A percentile compares a stretch with the other conserved stretches of the same genome.
phyloP scores from a whole-genome alignment of 2,329 filamentous ascomycete genomes.

The Diaporthe vexans region DNA sequence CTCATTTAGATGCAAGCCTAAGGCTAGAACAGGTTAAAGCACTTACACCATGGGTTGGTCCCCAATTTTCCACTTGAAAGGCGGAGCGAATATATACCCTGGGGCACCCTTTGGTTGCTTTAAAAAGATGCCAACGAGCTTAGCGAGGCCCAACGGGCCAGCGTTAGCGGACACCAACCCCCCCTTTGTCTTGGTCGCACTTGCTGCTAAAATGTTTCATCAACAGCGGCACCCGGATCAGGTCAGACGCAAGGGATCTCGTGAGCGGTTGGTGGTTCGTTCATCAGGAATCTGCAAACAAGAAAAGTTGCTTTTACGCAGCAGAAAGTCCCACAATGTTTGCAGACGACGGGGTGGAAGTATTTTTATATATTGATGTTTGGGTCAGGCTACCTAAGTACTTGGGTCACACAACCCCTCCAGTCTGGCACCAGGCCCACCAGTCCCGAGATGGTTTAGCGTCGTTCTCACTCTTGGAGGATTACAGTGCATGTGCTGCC shows the following conservation, averaged over 20 bases:
- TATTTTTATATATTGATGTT: constrained; percentile 15
- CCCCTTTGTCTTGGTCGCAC: background rate
- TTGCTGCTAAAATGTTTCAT: background rate
- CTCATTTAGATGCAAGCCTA: background rate
- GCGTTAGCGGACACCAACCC: background rate
- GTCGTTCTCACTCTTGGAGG: background rate
- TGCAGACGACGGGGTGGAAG: background rate
- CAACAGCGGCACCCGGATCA: too few species aligned
- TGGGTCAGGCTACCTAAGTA: background rate
- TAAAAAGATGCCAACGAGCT: background rate
- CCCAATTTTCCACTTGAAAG: too few species aligned
- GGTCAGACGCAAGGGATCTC: too few species aligned
- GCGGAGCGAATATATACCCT: background rate
- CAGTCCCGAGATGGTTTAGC: background rate
- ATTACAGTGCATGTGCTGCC: too few species aligned
- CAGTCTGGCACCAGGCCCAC: too few species aligned
- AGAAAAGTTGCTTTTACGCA: background rate
- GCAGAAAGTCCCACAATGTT: background rate
- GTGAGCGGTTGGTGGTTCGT: background rate
- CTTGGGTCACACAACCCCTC: background rate
- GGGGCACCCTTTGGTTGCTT: background rate
- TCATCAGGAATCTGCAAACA: background rate
- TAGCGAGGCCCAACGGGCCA: background rate
- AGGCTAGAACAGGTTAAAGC: background rate
- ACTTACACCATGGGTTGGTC: background rate